Evolutionary conservation across 2,329 filamentous ascomycete species (phyloP).

Genomic region (Aureobasidium lini): DNA sequence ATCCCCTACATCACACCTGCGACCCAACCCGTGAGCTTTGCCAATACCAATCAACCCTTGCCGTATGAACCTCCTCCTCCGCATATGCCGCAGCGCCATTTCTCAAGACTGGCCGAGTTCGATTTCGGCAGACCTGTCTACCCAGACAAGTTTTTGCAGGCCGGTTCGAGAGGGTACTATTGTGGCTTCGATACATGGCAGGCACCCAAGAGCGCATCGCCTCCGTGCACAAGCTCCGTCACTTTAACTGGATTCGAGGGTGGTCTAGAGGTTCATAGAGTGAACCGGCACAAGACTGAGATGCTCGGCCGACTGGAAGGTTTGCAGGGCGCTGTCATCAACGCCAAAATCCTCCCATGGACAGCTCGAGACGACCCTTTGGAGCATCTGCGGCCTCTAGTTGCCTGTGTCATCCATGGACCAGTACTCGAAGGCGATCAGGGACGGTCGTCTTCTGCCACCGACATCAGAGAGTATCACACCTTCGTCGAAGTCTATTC

Average conservation of each 20-base stretch:
- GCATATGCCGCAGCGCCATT: conserved; percentile 30
- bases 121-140: conserved; percentile 22
- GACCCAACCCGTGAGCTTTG: conserved; percentile 9
- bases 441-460: conserved; percentile 26
- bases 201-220: conserved; percentile 27
- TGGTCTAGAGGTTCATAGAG: conserved; percentile 65
- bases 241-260: conserved; percentile 74
- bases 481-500: conserved; percentile 88
- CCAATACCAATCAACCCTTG: conserved; percentile 16
- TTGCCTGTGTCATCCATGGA: conserved; percentile 75
- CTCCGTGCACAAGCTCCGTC: conserved; percentile 44
- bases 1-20: neutral
- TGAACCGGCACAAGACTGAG: conserved; percentile 65
- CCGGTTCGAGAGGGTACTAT: conserved; percentile 56
- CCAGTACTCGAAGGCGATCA: conserved; percentile 47
- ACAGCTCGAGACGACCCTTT: conserved; percentile 46
- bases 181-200: conserved; percentile 71
- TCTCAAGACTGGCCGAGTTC: conserved; percentile 25
- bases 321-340: conserved; percentile 68
- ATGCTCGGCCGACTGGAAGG: conserved; percentile 65
- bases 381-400: conserved; percentile 57
- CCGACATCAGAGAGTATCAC: conserved; percentile 58
- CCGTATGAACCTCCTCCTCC: conserved; percentile 27
- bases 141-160: conserved; percentile 27
- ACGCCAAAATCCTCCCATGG: conserved; percentile 77